Evolutionary conservation across 2,329 filamentous ascomycete species (phyloP), one percentile per base, ranked within the genome.

Genomic region (Gyromitra esculenta): DNA sequence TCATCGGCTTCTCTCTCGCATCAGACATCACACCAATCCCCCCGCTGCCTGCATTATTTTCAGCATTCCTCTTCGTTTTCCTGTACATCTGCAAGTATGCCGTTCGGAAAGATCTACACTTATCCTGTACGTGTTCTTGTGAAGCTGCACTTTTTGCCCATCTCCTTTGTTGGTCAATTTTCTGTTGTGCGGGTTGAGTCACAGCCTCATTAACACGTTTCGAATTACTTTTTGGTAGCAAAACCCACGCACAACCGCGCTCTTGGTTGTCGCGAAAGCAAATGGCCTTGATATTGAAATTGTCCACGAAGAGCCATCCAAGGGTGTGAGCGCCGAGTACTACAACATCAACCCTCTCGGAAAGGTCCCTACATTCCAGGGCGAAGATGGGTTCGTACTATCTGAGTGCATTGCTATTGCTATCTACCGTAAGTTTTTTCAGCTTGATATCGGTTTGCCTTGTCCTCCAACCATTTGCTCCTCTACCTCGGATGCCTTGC

Each of bases 31-130:
- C 75, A 45, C 64, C 37, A 62, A 65, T 65, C 56, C 62, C 41
- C 50, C 18, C 43, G 41, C 25, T 31, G 68, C 56, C 48, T 67
- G 65, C 35, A 66, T 72, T 70, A 50, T 52, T 57, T 66, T 35
- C 62, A 63, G 48, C 15, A 54, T 45, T 45, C 60, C 37, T 59
- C 45, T 68, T 71, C 63, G 31, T 60, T 37, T 56, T 67, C 66
- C 75, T 60, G 69, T 59, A 76, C 48, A 76, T 73, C 63, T 75
- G 65, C 57, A 75, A 93, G 89, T 85, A 96, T 97, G 92, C 89
- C 92, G 84, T 98, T 99, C 89, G 96, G 96, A 87, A 99, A 97
- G 89, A 90, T 99, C 84, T 98, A 96, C 90, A 92, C 91, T 85
- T 90, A 89, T 85, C 85, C 89, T 87, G 95, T 97, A 91, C 82